These are phyloP conservation scores for Solanum hybrid DNA, from an alignment of 305 asterid species.

Conservation along the genomic window DNA sequence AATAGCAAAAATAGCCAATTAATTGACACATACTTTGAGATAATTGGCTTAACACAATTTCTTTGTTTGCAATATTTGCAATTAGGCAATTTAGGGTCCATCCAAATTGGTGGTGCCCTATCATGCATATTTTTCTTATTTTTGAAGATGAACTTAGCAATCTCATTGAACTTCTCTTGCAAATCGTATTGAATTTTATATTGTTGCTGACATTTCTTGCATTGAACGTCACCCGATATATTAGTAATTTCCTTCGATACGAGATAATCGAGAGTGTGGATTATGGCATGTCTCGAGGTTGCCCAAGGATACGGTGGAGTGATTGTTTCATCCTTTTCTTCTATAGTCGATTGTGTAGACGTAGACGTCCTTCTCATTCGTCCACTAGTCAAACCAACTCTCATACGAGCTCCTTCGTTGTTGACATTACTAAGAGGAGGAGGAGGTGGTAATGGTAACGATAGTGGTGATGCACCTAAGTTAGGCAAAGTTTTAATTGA, in stretches of 20 bases:
- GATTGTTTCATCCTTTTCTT: conserved; percentile 7
- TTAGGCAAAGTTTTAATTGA: neutral
- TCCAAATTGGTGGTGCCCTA: conserved; percentile 29
- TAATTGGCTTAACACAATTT: conserved; percentile 23
- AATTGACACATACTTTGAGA: conserved; percentile 12
- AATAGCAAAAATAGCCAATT: conserved; percentile 30
- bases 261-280: conserved; percentile 13
- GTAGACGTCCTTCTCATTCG: neutral
- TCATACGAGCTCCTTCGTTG: neutral
- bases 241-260: neutral
- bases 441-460: neutral
- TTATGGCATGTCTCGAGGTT: conserved; percentile 19
- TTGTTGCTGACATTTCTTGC: conserved; percentile 23
- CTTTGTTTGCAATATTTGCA: conserved; percentile 25
- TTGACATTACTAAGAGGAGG: neutral
- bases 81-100: conserved; percentile 15
- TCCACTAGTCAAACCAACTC: neutral
- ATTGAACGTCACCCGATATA: conserved; percentile 25
- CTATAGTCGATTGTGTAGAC: neutral
- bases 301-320: conserved; percentile 29
- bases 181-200: conserved; percentile 14
- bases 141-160: conserved; percentile 1
- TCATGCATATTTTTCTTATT: conserved; percentile 13
- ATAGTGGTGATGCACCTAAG: neutral
- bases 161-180: conserved; percentile 8